These are phyloP conservation scores for Gaultheria prostrata DNA, from an alignment of 148 eudicot genomes.

Conservation along the genomic window DNA sequence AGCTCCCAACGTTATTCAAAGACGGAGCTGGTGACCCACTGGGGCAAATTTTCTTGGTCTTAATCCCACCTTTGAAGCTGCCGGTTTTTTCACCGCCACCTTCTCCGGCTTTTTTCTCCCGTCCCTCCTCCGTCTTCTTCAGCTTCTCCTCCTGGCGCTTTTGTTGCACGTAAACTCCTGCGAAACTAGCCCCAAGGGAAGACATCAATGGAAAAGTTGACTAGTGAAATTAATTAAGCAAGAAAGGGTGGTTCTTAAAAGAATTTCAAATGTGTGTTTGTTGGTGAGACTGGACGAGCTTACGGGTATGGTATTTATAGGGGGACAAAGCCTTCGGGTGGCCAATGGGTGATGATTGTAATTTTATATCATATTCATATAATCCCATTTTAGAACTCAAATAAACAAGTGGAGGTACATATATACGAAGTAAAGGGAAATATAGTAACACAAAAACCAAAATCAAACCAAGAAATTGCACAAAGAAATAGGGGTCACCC, in stretches of 20 bases:
- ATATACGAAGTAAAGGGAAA: slow-evolving; percentile 3
- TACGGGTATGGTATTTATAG: slow-evolving; percentile 2
- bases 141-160: slow-evolving; percentile 16
- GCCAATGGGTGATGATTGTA: neutral
- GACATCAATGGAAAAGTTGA: slow-evolving; percentile 17
- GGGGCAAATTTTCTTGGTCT: slow-evolving; percentile 19
- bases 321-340: neutral
- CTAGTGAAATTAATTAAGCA: neutral
- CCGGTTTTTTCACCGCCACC: neutral
- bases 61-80: slow-evolving; percentile 1
- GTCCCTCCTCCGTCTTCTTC: slow-evolving; percentile 17
- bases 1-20: neutral
- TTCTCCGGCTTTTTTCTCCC: neutral
- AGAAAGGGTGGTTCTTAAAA: neutral
- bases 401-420: slow-evolving; percentile 9
- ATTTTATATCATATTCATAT: neutral
- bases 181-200: slow-evolving; percentile 31
- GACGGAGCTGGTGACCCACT: neutral
- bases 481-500: too few species aligned
- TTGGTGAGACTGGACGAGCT: slow-evolving; percentile 3
- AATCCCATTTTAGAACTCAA: neutral
- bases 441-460: too few species aligned
- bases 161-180: slow-evolving; percentile 29
- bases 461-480: too few species aligned
- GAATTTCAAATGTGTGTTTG: neutral